Conservation (phyloP, 1,284 basidiomycete genomes). For the Porogramme epimiltina region DNA sequence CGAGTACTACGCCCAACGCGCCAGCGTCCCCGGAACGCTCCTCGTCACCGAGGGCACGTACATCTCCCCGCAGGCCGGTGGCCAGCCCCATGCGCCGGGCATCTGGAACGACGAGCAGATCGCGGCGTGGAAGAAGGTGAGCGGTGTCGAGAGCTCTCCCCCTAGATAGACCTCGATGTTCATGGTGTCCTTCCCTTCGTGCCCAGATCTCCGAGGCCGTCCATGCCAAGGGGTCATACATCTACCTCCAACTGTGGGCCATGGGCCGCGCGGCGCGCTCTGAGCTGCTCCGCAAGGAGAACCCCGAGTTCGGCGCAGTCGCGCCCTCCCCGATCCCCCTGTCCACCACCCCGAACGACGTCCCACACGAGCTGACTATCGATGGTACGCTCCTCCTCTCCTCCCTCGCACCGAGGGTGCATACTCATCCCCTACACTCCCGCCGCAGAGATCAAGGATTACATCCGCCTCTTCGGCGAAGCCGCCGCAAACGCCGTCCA, state of each 20-base stretch:
- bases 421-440: too few relatives aligned
- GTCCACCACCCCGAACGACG: conserved; percentile 29
- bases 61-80: conserved; percentile 41
- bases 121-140: too few relatives aligned
- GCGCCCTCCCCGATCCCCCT: conserved; percentile 47
- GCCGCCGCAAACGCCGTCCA: conserved; percentile 45
- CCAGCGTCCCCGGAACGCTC: conserved; percentile 42
- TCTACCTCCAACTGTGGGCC: too few relatives aligned
- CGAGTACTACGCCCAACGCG: conserved; percentile 51
- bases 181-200: too few relatives aligned
- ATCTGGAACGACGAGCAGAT: too few relatives aligned
- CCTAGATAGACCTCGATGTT: too few relatives aligned
- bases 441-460: conserved; percentile 43
- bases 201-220: too few relatives aligned
- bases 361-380: conserved; percentile 37
- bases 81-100: conserved; percentile 33
- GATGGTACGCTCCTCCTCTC: too few relatives aligned
- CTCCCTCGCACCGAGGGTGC: too few relatives aligned
- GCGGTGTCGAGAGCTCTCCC: too few relatives aligned
- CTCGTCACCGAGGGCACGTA: conserved; percentile 51
- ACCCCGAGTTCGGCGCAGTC: conserved; percentile 27
- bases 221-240: too few relatives aligned
- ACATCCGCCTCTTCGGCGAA: conserved; percentile 36
- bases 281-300: conserved; percentile 28
- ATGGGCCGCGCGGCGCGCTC: conserved; percentile 37